Conservation (phyloP, 2,329 filamentous ascomycete genomes). For the Sporothrix variecibatus region DNA sequence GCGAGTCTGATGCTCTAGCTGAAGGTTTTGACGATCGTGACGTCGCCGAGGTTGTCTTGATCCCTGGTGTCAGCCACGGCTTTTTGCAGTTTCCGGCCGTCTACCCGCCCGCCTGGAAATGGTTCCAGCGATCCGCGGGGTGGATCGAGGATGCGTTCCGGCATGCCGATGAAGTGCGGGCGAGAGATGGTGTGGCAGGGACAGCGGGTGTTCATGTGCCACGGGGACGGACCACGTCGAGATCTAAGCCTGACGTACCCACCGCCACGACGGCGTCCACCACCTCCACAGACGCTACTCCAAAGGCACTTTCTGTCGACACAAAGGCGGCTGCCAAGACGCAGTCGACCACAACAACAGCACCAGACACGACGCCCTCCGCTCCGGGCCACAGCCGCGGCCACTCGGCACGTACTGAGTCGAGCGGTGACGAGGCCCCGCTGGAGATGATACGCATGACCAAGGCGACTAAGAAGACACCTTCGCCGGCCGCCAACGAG, state of each 20-base stretch:
- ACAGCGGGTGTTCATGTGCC: neutral
- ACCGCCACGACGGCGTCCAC: neutral
- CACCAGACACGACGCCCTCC: neutral
- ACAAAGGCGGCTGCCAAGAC: neutral
- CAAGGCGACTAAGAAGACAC: slow-evolving; percentile 39
- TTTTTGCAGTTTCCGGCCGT: slow-evolving; percentile 89
- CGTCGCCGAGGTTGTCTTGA: slow-evolving; percentile 76
- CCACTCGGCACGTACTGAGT: slow-evolving; percentile 49
- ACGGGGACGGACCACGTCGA: neutral
- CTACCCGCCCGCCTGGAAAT: slow-evolving; percentile 87
- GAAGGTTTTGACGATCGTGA: slow-evolving; percentile 67
- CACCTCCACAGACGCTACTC: too few species aligned
- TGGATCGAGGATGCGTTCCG: slow-evolving; percentile 83
- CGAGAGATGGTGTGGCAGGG: neutral
- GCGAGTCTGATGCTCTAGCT: slow-evolving; percentile 45
- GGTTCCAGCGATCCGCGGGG: slow-evolving; percentile 73
- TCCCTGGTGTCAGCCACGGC: slow-evolving; percentile 89
- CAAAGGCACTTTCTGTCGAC: neutral
- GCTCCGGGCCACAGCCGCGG: neutral
- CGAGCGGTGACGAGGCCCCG: slow-evolving; percentile 73
- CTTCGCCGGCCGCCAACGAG: slow-evolving; percentile 25
- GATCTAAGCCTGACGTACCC: neutral
- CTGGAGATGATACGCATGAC: slow-evolving; percentile 77
- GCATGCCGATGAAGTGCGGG: slow-evolving; percentile 44
- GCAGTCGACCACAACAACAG: neutral